Percentiles rank a stretch among this genome's conserved stretches.
These are phyloP conservation scores for Hyaloperonospora arabidopsidis DNA, from an alignment of 352 stramenopile genomes.

Conservation along the genomic window DNA sequence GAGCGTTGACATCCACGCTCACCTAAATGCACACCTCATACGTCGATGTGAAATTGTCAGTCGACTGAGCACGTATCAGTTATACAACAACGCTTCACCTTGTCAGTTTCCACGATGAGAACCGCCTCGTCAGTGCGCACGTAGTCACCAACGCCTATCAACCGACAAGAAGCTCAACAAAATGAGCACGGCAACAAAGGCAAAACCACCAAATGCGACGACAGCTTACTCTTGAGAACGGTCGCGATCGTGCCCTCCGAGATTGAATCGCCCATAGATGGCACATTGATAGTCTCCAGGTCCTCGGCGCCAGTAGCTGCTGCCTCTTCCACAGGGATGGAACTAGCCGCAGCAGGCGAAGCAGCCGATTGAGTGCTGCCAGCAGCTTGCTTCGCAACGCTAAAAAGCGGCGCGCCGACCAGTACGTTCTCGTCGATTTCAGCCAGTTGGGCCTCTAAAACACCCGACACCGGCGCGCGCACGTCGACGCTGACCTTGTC, in stretches of 20 bases:
- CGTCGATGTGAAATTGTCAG: not conserved
- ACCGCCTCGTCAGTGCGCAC: slow-evolving; percentile 94
- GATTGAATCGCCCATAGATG: slow-evolving; percentile 93
- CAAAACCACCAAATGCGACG: not conserved
- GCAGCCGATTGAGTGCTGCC: slow-evolving; percentile 18
- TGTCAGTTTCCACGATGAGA: slow-evolving; percentile 97
- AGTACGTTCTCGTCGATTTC: slow-evolving; percentile 94
- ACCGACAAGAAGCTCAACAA: slow-evolving; percentile 3
- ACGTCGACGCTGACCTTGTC: slow-evolving; percentile 97
- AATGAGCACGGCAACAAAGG: not conserved
- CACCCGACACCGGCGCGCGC: slow-evolving; percentile 85
- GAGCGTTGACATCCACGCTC: slow-evolving; percentile 88
- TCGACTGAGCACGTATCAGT: not conserved
- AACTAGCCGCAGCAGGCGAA: slow-evolving; percentile 8
- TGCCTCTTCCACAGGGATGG: slow-evolving; percentile 19
- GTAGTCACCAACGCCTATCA: slow-evolving; percentile 89
- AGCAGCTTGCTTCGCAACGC: slow-evolving; percentile 37
- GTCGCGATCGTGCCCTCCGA: slow-evolving; percentile 96
- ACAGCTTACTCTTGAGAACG: slow-evolving; percentile 59
- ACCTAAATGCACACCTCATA: slow-evolving; percentile 34
- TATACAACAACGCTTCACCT: slow-evolving; percentile 54
- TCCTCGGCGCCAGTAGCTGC: slow-evolving; percentile 26
- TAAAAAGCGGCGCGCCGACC: slow-evolving; percentile 90
- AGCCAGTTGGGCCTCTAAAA: slow-evolving; percentile 88
- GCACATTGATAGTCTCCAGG: slow-evolving; percentile 76